These are phyloP conservation scores for Claviceps pazoutovae DNA, from an alignment of 2,329 filamentous ascomycete species.

Conservation along the genomic window DNA sequence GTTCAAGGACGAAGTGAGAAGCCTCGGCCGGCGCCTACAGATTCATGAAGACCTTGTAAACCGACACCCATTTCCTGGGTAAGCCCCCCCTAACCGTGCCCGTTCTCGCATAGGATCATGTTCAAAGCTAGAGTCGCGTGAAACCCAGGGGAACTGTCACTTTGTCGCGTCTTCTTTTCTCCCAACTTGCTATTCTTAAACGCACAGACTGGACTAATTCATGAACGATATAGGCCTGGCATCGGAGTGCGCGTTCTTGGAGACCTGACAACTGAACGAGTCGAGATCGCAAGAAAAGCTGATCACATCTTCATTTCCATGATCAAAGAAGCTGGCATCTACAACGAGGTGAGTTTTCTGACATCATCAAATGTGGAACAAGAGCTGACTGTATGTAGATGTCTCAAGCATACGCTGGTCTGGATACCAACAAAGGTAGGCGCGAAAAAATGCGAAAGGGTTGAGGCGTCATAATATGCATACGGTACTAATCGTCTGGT, in stretches of 20 bases:
- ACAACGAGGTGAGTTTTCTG: constrained; percentile 36
- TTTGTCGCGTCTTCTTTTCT: neutral
- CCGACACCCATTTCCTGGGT: constrained; percentile 11
- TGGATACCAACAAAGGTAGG: constrained; percentile 11
- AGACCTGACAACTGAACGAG: constrained; percentile 66
- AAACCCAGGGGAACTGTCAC: neutral
- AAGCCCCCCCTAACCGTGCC: neutral
- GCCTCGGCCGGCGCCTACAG: constrained; percentile 16
- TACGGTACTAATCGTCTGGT: neutral
- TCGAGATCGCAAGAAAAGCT: constrained; percentile 65
- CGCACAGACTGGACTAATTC: neutral
- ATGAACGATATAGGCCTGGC: constrained; percentile 28
- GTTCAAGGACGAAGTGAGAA: constrained; percentile 49
- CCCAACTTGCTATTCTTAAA: neutral
- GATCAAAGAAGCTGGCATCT: constrained; percentile 59
- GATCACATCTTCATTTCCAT: constrained; percentile 67
- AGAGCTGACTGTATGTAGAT: constrained; percentile 9
- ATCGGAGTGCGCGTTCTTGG: constrained; percentile 72
- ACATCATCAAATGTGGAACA: neutral
- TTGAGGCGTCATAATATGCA: too few relatives aligned
- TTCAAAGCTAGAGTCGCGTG: neutral
- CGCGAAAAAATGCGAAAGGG: neutral
- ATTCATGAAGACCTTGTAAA: constrained; percentile 21
- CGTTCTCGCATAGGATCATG: neutral
- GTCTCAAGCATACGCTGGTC: constrained; percentile 15